Evolutionary conservation across 2,329 filamentous ascomycete genomes (phyloP), one percentile per base, ranked within the genome.

Genomic region (Aspergillus sp.): DNA sequence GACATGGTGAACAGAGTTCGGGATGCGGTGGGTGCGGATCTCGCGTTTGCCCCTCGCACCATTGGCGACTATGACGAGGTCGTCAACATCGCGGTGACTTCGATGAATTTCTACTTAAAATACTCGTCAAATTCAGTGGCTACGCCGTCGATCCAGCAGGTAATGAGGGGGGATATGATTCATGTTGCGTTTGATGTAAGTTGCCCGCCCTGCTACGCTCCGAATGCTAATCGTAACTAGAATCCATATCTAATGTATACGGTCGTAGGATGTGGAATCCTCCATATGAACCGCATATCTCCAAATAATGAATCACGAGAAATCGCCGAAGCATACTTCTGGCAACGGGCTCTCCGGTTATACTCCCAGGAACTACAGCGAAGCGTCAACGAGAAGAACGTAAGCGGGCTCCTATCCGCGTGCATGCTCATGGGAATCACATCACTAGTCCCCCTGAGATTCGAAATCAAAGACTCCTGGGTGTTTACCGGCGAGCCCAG

Each of bases 381-480:
- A 3, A 52, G 49, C 3, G 51, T 72, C 8, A 56, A 42, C 6
- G 49, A 52, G 7, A 51, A 64, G 2, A 73, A 65, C 22, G 60
- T 71, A 5, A 64, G 70, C 30, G 61, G 63, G 0, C 57, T 73
- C 3, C 34, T 73, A 9, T 72, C 70, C 7, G 65, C 68, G 2
- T 70, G 69, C 59, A 70, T 73, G 64, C 59, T 72, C 37, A 70
- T 72, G 61, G 62, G 68, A 0, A 54, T 68, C 2, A 64, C 64
- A n/a, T 61, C 66, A 2, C 51, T 72, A 9, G 67, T 64, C 4
- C 66, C 67, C 0, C 62, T 64, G 13, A 56, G 62, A 20, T 67
- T 68, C 46, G 45, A 64, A 4, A 56, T 63, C 8, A 57, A 56
- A 8, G 69, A 68, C 15, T 71, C 70, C 0, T 73, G 70, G 70